Conservation (phyloP, 2,329 filamentous ascomycete species). For the Cryphonectria carpinicola region DNA sequence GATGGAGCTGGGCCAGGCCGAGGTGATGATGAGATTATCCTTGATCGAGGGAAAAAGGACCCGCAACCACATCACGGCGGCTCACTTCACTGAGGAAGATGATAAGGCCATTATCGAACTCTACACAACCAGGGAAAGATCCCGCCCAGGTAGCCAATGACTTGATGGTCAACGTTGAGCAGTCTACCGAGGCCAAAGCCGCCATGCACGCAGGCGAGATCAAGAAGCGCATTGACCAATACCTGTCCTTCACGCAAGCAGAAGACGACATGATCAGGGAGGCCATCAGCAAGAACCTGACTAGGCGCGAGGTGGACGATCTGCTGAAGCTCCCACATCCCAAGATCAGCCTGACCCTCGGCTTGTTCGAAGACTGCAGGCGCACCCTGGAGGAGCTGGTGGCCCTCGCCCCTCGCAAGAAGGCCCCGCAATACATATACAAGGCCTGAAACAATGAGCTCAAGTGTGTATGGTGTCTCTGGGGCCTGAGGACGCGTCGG, state of each 20-base stretch:
- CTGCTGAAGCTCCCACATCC: conserved; percentile 1
- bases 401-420: background rate
- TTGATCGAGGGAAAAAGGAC: background rate
- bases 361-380: background rate
- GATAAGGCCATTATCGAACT: background rate
- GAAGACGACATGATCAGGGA: conserved; percentile 5
- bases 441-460: background rate
- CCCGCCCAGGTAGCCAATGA: background rate
- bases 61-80: background rate
- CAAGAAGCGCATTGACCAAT: background rate
- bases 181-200: background rate
- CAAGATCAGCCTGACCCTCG: background rate
- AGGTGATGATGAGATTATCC: background rate
- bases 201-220: background rate
- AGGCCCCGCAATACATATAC: background rate
- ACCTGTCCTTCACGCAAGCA: background rate
- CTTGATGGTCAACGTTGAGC: background rate
- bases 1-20: background rate
- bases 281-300: background rate
- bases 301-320: background rate
- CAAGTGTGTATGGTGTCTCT: background rate
- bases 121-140: background rate
- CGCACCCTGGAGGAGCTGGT: background rate
- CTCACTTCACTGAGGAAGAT: background rate
- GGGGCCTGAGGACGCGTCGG: background rate